phyloP scores from a whole-genome alignment of 2,329 filamentous ascomycete species.

The Cladosporium sp. region DNA sequence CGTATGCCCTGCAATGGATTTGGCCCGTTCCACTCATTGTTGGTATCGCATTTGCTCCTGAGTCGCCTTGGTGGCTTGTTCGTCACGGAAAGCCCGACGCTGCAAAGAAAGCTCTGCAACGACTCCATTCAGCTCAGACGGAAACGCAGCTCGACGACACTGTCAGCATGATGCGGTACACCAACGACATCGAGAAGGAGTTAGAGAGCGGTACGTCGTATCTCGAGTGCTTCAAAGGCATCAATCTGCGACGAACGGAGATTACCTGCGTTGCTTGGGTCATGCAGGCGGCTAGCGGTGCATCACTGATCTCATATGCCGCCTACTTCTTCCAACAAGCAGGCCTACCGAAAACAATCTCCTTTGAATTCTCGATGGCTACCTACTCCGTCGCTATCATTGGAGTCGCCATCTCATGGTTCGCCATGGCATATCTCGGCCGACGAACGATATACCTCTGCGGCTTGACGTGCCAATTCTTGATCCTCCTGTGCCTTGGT shows the following conservation, averaged over 20 bases:
- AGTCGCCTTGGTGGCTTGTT: slow-evolving; percentile 36
- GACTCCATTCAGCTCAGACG: slow-evolving; percentile 16
- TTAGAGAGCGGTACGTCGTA: slow-evolving; percentile 33
- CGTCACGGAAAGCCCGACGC: slow-evolving; percentile 33
- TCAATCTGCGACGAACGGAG: slow-evolving; percentile 46
- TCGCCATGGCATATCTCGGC: slow-evolving; percentile 37
- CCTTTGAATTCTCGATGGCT: slow-evolving; percentile 16
- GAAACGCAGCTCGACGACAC: slow-evolving; percentile 24
- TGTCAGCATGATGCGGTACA: slow-evolving; percentile 42
- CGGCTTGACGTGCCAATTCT: slow-evolving; percentile 26
- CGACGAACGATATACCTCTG: slow-evolving; percentile 38
- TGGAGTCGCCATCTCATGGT: slow-evolving; percentile 36
- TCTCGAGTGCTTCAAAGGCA: slow-evolving; percentile 40
- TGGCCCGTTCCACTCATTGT: slow-evolving; percentile 38
- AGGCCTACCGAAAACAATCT: slow-evolving; percentile 33
- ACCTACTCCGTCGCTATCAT: slow-evolving; percentile 36
- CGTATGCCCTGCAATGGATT: slow-evolving; percentile 52
- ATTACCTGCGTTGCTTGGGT: slow-evolving; percentile 31
- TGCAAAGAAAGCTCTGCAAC: slow-evolving; percentile 24
- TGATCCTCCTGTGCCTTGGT: slow-evolving; percentile 29
- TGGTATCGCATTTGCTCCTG: slow-evolving; percentile 33
- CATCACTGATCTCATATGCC: slow-evolving; percentile 35
- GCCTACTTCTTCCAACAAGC: slow-evolving; percentile 41
- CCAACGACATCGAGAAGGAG: slow-evolving; percentile 34
- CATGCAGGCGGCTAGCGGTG: slow-evolving; percentile 37